These are phyloP conservation scores for Fusarium sulawesiense DNA, from an alignment of 2,329 filamentous ascomycete species.

Conservation along the genomic window DNA sequence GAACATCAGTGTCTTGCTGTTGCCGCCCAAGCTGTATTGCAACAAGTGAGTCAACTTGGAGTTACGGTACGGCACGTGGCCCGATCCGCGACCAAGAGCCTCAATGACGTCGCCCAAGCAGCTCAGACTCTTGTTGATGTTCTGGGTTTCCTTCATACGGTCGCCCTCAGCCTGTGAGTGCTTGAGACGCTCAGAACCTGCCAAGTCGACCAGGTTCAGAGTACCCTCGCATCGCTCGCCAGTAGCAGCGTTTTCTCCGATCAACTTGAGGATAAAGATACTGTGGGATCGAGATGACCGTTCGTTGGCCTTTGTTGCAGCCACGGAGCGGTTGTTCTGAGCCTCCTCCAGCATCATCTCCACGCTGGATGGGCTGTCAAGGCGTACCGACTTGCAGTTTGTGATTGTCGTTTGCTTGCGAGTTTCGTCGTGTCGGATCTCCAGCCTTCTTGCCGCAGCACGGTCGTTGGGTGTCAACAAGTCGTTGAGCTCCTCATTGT, in stretches of 20 bases:
- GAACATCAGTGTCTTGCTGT: conserved; percentile 98
- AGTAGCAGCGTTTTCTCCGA: conserved; percentile 77
- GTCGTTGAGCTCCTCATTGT: conserved; percentile 97
- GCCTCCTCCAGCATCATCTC: conserved; percentile 84
- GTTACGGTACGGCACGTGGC: conserved; percentile 93
- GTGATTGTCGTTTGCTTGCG: conserved; percentile 85
- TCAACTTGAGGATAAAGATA: conserved; percentile 90
- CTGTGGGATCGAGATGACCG: conserved; percentile 94
- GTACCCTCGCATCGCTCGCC: conserved; percentile 91
- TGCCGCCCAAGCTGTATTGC: conserved; percentile 93
- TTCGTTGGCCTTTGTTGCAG: conserved; percentile 97
- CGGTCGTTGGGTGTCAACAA: conserved; percentile 71
- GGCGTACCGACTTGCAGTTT: conserved; percentile 79
- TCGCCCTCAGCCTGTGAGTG: conserved; percentile 89
- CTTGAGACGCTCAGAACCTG: conserved; percentile 90
- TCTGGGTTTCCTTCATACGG: conserved; percentile 91
- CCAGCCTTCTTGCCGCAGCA: conserved; percentile 79
- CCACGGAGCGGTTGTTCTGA: conserved; percentile 87
- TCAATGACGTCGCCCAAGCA: conserved; percentile 95
- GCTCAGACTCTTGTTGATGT: conserved; percentile 94
- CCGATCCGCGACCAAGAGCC: conserved; percentile 84
- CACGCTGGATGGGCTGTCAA: conserved; percentile 84
- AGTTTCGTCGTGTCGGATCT: conserved; percentile 86
- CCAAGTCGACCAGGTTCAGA: conserved; percentile 94
- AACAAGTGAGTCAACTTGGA: conserved; percentile 96